Conservation (phyloP, 176 grass and related monocot species). For the Juncus inflexus region DNA sequence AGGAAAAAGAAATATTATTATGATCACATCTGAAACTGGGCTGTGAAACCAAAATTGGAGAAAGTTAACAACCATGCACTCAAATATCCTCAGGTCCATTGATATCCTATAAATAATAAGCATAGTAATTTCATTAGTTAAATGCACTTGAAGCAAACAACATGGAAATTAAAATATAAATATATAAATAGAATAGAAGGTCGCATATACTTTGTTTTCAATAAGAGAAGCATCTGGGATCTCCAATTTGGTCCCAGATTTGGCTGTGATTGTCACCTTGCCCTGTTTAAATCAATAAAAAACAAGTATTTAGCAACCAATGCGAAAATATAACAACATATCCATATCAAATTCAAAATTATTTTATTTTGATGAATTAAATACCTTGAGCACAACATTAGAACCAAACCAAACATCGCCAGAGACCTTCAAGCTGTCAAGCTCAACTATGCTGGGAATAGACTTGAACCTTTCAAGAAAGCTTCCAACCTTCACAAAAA, state of each 20-base stretch:
- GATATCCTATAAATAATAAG: slow-evolving; percentile 41
- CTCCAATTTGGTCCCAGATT: slow-evolving; percentile 62
- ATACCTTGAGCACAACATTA: slow-evolving; percentile 80
- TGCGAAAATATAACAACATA: not conserved
- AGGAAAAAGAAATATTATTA: slow-evolving; percentile 6
- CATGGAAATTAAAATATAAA: slow-evolving; percentile 3
- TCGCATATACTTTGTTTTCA: slow-evolving; percentile 57
- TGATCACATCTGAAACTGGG: slow-evolving; percentile 1
- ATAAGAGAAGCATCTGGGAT: slow-evolving; percentile 61
- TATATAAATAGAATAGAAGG: not conserved
- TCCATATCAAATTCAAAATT: too few species aligned
- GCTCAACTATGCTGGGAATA: slow-evolving; percentile 95
- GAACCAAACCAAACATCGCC: slow-evolving; percentile 89
- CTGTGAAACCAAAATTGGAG: slow-evolving; percentile 34
- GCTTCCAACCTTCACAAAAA: slow-evolving; percentile 55
- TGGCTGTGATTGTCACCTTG: slow-evolving; percentile 58
- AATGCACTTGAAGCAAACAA: slow-evolving; percentile 1
- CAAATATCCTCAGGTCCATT: slow-evolving; percentile 57
- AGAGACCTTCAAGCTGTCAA: slow-evolving; percentile 93
- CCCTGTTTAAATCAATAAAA: slow-evolving; percentile 33
- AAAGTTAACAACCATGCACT: not conserved
- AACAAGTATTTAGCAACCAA: slow-evolving; percentile 7
- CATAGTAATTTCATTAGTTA: not conserved
- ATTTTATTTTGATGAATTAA: not conserved
- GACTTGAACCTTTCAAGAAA: slow-evolving; percentile 90